A percentile compares a stretch with the other conserved stretches of the same genome.
These are phyloP conservation scores for Suillus subluteus DNA, from an alignment of 768 basidiomycete genomes.

Conservation along the genomic window DNA sequence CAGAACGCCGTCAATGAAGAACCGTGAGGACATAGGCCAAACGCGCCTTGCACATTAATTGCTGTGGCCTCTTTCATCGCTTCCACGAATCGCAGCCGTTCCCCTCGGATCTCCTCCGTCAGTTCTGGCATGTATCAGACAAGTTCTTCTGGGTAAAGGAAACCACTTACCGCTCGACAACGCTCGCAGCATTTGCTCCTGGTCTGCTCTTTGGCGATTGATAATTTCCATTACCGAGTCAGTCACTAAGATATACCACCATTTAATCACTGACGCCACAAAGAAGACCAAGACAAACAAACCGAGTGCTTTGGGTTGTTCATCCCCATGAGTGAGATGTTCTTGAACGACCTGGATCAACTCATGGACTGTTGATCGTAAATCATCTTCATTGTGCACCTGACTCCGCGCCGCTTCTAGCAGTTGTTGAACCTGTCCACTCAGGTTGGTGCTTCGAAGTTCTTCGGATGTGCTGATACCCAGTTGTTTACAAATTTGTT, in stretches of 20 bases:
- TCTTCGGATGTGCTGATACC: conserved; percentile 39
- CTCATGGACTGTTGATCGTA: conserved; percentile 40
- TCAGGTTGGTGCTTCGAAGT: conserved; percentile 16
- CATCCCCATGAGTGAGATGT: conserved; percentile 40
- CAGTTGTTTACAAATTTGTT: conserved; percentile 60
- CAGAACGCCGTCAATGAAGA: conserved; percentile 3
- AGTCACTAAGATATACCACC: conserved; percentile 43
- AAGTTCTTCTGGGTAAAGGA: conserved; percentile 6
- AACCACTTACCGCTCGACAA: conserved; percentile 59
- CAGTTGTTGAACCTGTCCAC: conserved; percentile 35
- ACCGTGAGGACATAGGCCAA: not conserved
- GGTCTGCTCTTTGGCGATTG: conserved; percentile 71
- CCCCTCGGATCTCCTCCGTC: conserved; percentile 82
- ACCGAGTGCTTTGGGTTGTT: conserved; percentile 46
- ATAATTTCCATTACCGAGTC: conserved; percentile 64
- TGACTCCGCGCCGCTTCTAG: conserved; percentile 37
- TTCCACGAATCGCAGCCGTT: conserved; percentile 84
- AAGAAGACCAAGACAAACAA: conserved; percentile 21
- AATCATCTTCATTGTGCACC: conserved; percentile 31
- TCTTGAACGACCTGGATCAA: conserved; percentile 45
- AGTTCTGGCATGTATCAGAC: conserved; percentile 53
- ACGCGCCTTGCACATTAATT: conserved; percentile 79
- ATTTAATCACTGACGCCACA: conserved; percentile 3
- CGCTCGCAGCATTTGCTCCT: conserved; percentile 68
- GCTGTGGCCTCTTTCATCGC: conserved; percentile 95